phyloP scores from a whole-genome alignment of 2,329 filamentous ascomycete genomes.

The Zasmidium angulare region DNA sequence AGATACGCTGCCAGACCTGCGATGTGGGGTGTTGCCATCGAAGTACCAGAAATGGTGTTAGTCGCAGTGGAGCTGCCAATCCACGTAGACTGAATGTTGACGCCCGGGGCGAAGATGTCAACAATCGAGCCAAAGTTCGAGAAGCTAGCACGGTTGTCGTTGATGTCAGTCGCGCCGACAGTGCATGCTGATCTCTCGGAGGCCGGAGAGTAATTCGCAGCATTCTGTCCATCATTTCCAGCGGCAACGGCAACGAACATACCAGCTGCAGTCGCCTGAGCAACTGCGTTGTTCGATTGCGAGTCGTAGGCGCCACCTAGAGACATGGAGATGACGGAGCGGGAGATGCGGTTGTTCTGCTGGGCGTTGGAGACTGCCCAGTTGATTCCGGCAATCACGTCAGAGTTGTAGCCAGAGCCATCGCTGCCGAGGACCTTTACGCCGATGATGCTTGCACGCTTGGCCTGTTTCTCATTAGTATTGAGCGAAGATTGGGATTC shows the following conservation, averaged over 20 bases:
- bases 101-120: slow-evolving; percentile 50
- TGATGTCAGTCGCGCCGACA: slow-evolving; percentile 37
- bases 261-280: slow-evolving; percentile 37
- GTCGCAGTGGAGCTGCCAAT: slow-evolving; percentile 47
- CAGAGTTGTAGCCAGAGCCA: slow-evolving; percentile 44
- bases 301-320: slow-evolving; percentile 41
- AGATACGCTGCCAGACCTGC: slow-evolving; percentile 29
- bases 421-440: slow-evolving; percentile 51
- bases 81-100: slow-evolving; percentile 52
- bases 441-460: slow-evolving; percentile 46
- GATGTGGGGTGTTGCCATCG: slow-evolving; percentile 39
- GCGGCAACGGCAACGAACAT: slow-evolving; percentile 41
- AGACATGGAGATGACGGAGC: slow-evolving; percentile 39
- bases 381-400: slow-evolving; percentile 48
- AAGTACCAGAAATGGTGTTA: slow-evolving; percentile 51
- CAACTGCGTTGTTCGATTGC: slow-evolving; percentile 39
- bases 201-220: slow-evolving; percentile 33
- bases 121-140: slow-evolving; percentile 42
- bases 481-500: slow-evolving; percentile 34
- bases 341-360: slow-evolving; percentile 69
- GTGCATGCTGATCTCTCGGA: slow-evolving; percentile 35
- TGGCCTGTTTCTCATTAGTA: slow-evolving; percentile 25
- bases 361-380: slow-evolving; percentile 59
- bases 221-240: slow-evolving; percentile 36
- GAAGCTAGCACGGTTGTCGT: slow-evolving; percentile 38